Evolutionary conservation across 176 grass and related monocot genomes (phyloP).

Genomic region (Pharus latifolius): DNA sequence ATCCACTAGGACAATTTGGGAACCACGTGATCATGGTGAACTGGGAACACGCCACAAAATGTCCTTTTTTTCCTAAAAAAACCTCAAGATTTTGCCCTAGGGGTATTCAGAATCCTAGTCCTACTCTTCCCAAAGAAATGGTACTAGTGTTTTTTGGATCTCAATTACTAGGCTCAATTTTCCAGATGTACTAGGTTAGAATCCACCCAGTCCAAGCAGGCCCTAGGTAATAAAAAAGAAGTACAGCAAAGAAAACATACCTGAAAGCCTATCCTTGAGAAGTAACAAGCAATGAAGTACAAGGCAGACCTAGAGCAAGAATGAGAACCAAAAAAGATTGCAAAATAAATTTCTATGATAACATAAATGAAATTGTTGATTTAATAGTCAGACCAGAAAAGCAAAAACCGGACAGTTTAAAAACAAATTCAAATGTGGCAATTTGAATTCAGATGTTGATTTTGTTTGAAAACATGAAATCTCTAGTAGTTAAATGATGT

Average conservation of each 20-base stretch:
- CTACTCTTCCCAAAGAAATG: background rate
- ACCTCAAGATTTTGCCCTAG: background rate
- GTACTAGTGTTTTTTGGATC: background rate
- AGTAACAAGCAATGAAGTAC: constrained; percentile 80
- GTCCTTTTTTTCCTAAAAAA: background rate
- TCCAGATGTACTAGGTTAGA: background rate
- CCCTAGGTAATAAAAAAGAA: constrained; percentile 4
- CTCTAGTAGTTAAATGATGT: too few relatives aligned
- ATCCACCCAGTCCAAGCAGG: background rate
- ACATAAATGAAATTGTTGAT: constrained; percentile 5
- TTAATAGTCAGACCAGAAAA: too few relatives aligned
- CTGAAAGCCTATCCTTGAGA: constrained; percentile 75
- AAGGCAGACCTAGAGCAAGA: constrained; percentile 61
- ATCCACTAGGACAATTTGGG: background rate
- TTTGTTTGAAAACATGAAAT: too few relatives aligned
- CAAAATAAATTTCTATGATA: constrained; percentile 15
- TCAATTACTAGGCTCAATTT: background rate
- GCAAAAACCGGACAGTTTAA: too few relatives aligned
- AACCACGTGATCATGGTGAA: background rate
- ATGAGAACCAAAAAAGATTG: background rate
- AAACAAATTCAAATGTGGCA: too few relatives aligned
- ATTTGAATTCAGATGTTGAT: too few relatives aligned
- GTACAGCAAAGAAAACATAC: constrained; percentile 41
- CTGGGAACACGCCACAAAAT: background rate
- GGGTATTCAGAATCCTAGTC: background rate